These are phyloP conservation scores for Colletotrichum camelliae DNA, from an alignment of 2,329 filamentous ascomycete species.

Conservation along the genomic window DNA sequence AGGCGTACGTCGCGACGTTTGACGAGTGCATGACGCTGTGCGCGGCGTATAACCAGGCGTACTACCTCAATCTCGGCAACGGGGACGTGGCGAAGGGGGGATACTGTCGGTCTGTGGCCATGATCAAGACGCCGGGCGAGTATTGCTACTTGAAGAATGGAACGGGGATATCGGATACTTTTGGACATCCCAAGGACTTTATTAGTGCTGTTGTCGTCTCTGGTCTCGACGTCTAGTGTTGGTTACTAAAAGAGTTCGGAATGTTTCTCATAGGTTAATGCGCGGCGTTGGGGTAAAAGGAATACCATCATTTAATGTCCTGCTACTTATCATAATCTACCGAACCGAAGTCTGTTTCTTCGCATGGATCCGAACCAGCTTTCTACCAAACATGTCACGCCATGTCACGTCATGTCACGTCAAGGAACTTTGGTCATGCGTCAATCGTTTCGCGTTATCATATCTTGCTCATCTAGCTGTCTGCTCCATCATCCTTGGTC, in stretches of 20 bases:
- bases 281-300: background rate
- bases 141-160: conserved; percentile 28
- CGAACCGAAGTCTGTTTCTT: background rate
- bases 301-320: background rate
- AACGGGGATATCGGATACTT: conserved; percentile 21
- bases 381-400: background rate
- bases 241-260: background rate
- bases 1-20: conserved; percentile 23
- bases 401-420: background rate
- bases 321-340: background rate
- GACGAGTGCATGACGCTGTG: conserved; percentile 25
- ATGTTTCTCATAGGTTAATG: background rate
- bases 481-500: too few species aligned
- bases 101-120: conserved; percentile 19
- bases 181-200: background rate
- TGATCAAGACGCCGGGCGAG: conserved; percentile 23
- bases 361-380: background rate
- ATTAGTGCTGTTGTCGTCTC: conserved; percentile 18
- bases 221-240: background rate
- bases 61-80: background rate
- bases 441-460: background rate
- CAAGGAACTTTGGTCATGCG: background rate
- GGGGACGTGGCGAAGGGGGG: background rate
- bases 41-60: conserved; percentile 18
- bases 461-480: background rate